Evolutionary conservation across 1,284 basidiomycete species (phyloP).

Genomic region (Apiotrichum siamense): DNA sequence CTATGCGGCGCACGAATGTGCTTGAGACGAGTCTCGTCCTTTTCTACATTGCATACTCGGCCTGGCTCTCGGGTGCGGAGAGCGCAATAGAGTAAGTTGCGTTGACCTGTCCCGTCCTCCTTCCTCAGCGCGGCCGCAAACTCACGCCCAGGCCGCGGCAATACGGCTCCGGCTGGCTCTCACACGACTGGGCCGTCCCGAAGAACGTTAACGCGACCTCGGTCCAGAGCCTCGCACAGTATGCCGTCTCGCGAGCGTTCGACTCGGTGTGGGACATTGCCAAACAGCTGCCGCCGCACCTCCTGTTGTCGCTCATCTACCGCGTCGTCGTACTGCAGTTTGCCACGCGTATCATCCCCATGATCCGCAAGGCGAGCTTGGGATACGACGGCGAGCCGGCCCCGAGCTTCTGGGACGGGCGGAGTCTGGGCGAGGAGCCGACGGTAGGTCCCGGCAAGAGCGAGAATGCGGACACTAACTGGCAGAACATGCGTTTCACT

Average conservation of each 20-base stretch:
- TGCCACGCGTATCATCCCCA: constrained; percentile 71
- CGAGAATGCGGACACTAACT: background rate
- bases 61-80: constrained; percentile 46
- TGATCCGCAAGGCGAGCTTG: constrained; percentile 54
- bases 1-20: constrained; percentile 78
- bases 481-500: constrained; percentile 43
- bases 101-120: too few relatives aligned
- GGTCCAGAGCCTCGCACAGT: constrained; percentile 23
- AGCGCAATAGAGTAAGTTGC: constrained; percentile 42
- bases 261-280: constrained; percentile 32
- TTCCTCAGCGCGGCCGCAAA: too few relatives aligned
- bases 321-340: constrained; percentile 76
- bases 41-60: constrained; percentile 63
- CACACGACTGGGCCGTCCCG: constrained; percentile 17
- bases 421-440: constrained; percentile 42
- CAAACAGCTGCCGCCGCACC: constrained; percentile 40
- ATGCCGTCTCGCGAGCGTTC: constrained; percentile 25
- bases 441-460: constrained; percentile 29
- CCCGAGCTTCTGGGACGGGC: constrained; percentile 43
- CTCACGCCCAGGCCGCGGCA: constrained; percentile 31
- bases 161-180: constrained; percentile 41
- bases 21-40: constrained; percentile 84
- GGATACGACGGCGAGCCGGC: constrained; percentile 36
- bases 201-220: constrained; percentile 12
- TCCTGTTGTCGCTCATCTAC: constrained; percentile 72